Evolutionary conservation across 2,329 filamentous ascomycete genomes (phyloP).

Genomic region (Drechslerella dactyloides): DNA sequence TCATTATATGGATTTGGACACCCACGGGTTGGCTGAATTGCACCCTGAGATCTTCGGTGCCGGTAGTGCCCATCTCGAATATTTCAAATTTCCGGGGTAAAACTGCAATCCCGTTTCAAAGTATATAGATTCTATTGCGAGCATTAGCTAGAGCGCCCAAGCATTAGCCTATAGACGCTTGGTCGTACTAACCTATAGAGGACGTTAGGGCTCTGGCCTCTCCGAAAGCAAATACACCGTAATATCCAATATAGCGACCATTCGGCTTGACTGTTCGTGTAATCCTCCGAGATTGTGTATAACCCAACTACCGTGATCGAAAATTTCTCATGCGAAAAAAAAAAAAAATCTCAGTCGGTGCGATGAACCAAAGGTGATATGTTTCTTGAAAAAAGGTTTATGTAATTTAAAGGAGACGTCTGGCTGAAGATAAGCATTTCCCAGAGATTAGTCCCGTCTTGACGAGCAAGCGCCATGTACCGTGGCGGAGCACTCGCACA

Average conservation of each 20-base stretch:
- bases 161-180: too few species aligned
- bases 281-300: too few species aligned
- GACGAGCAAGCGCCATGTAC: too few species aligned
- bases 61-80: constrained; percentile 12
- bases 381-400: too few species aligned
- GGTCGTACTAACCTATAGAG: constrained; percentile 6
- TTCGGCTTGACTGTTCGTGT: background rate
- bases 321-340: too few species aligned
- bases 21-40: constrained; percentile 12
- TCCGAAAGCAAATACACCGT: constrained; percentile 22
- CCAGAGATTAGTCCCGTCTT: too few species aligned
- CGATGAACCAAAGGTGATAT: too few species aligned
- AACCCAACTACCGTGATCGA: too few species aligned
- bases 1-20: background rate
- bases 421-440: too few species aligned
- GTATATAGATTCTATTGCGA: constrained; percentile 10
- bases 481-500: too few species aligned
- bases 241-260: constrained; percentile 9
- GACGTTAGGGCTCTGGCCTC: constrained; percentile 20
- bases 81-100: background rate
- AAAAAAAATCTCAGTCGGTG: too few species aligned
- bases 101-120: background rate
- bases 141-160: constrained; percentile 3
- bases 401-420: too few species aligned
- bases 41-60: constrained; percentile 4